Evolutionary conservation across 2,329 filamentous ascomycete species (phyloP).

Genomic region (Mariannaea elegans): DNA sequence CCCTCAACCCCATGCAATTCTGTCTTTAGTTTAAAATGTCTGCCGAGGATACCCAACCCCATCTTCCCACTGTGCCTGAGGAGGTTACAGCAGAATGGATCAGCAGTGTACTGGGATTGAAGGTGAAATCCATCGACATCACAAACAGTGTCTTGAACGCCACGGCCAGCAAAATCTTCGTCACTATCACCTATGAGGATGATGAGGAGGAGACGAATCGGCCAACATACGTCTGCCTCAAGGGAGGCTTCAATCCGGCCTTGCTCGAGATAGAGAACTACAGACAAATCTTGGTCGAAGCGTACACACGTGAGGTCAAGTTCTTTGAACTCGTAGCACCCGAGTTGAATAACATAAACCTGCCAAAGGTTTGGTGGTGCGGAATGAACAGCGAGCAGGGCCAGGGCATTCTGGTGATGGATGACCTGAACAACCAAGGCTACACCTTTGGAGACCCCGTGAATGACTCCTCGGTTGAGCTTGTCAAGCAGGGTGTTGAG

Average conservation of each 20-base stretch:
- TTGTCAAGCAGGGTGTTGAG: constrained; percentile 10
- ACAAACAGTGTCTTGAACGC: background rate
- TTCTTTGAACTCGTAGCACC: constrained; percentile 11
- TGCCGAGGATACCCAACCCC: background rate
- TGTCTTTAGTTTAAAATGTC: background rate
- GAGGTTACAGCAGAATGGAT: background rate
- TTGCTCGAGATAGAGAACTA: constrained; percentile 1
- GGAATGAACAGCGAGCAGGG: constrained; percentile 4
- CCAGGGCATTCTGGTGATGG: constrained; percentile 24
- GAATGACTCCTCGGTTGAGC: constrained; percentile 4
- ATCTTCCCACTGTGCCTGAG: background rate
- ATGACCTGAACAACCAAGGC: constrained; percentile 8
- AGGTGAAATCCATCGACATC: background rate
- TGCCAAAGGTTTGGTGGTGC: constrained; percentile 9
- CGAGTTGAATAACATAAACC: background rate
- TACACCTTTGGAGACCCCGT: constrained; percentile 15
- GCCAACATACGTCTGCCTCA: background rate
- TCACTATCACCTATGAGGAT: background rate
- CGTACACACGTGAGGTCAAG: constrained; percentile 1
- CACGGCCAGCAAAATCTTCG: background rate
- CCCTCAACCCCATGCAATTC: background rate
- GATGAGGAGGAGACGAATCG: background rate
- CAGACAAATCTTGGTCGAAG: background rate
- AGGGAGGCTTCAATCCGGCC: constrained; percentile 5
- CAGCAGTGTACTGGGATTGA: background rate